phyloP scores from a whole-genome alignment of 2,329 filamentous ascomycete species.

The Pseudocercospora musae region DNA sequence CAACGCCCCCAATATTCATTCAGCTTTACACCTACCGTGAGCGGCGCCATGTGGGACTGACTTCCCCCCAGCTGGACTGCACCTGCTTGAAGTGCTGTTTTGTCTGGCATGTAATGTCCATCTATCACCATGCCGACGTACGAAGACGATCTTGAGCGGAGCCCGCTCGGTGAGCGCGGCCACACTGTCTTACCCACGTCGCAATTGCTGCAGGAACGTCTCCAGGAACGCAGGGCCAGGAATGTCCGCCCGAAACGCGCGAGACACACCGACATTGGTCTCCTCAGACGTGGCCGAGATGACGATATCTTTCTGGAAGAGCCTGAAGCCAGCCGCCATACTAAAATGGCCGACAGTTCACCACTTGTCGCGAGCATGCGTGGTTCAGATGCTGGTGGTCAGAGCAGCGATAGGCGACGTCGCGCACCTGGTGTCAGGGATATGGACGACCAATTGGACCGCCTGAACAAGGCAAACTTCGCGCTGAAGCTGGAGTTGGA shows the following conservation, averaged over 20 bases:
- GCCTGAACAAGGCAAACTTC: conserved; percentile 71
- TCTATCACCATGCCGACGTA: conserved; percentile 15
- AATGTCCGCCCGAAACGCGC: conserved; percentile 32
- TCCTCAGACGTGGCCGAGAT: conserved; percentile 28
- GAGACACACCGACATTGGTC: conserved; percentile 36
- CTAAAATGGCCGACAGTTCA: conserved; percentile 30
- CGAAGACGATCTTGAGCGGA: conserved; percentile 11
- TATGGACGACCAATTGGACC: conserved; percentile 66
- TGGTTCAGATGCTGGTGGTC: conserved; percentile 18
- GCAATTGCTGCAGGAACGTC: conserved; percentile 35
- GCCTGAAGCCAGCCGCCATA: conserved; percentile 24
- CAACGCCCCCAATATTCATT: background rate
- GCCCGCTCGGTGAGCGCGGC: conserved; percentile 16
- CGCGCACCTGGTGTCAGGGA: conserved; percentile 58
- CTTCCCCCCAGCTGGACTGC: background rate
- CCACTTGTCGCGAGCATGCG: conserved; percentile 21
- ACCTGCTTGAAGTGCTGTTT: background rate
- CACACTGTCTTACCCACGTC: conserved; percentile 30
- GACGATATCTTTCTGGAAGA: conserved; percentile 39
- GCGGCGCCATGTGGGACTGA: background rate
- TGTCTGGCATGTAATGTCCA: background rate
- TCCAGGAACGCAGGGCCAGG: conserved; percentile 34
- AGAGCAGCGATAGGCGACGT: conserved; percentile 23
- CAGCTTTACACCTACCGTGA: background rate
- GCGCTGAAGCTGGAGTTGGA: conserved; percentile 71